A percentile compares a stretch with the other conserved stretches of the same genome.
Conservation (phyloP, 2,329 filamentous ascomycete genomes). For the Clonostachys byssicola region DNA sequence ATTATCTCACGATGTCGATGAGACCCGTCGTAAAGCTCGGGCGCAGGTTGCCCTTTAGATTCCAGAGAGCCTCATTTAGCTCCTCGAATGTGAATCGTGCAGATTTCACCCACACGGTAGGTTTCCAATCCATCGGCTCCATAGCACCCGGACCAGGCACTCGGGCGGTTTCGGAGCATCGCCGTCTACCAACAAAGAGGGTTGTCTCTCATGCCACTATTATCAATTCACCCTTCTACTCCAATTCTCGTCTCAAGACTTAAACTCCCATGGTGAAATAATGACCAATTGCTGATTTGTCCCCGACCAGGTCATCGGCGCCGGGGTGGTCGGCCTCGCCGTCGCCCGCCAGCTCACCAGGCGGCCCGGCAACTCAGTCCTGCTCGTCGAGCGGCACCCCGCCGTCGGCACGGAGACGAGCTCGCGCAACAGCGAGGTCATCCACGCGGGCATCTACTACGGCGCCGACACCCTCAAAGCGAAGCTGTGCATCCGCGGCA, state of each 20-base stretch:
- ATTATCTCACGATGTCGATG: no score
- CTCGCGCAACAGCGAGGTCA: conserved; percentile 90
- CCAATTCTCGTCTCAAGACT: conserved; percentile 1
- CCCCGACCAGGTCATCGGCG: conserved; percentile 45
- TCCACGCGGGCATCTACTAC: conserved; percentile 95
- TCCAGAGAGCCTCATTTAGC: conserved; percentile 22
- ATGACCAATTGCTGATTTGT: background rate
- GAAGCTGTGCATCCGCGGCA: conserved; percentile 73
- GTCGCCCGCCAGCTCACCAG: conserved; percentile 71
- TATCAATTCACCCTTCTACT: background rate
- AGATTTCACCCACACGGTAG: conserved; percentile 42
- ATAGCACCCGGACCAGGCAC: background rate
- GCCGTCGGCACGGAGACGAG: conserved; percentile 81
- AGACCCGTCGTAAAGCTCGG: no score
- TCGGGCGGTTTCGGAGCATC: background rate
- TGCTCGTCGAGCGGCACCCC: conserved; percentile 77
- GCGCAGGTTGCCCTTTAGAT: background rate
- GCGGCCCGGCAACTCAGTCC: conserved; percentile 56
- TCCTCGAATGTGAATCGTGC: conserved; percentile 20
- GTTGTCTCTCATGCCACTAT: background rate
- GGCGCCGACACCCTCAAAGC: conserved; percentile 74
- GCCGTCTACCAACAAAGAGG: no score
- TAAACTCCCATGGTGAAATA: background rate
- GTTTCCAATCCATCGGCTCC: conserved; percentile 4
- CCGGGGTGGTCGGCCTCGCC: conserved; percentile 72